Conservation (phyloP, 495 filamentous ascomycete genomes). For the Glarea lozoyensis region DNA sequence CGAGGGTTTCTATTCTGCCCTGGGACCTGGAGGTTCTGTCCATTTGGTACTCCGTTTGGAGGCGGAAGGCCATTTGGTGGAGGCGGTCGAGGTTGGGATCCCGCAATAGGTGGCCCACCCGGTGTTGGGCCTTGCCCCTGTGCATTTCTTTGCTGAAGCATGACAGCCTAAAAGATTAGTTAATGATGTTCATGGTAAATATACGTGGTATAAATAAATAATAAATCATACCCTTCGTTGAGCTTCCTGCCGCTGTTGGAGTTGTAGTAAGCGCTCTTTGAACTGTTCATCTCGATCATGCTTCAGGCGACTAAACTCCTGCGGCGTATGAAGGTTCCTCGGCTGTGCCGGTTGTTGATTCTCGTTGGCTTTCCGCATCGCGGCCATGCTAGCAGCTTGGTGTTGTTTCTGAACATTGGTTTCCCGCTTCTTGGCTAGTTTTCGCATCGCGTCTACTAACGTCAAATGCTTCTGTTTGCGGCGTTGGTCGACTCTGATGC, state of each 20-base stretch:
- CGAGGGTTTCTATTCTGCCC: slow-evolving; percentile 18
- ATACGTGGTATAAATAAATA: too few species aligned
- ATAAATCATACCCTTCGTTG: slow-evolving; percentile 43
- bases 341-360: slow-evolving; percentile 42
- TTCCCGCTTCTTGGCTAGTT: slow-evolving; percentile 89
- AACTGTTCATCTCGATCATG: slow-evolving; percentile 74
- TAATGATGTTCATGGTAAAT: slow-evolving; percentile 5
- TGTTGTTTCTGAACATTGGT: slow-evolving; percentile 76
- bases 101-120: slow-evolving; percentile 20
- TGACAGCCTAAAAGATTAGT: slow-evolving; percentile 19
- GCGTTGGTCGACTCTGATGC: slow-evolving; percentile 73
- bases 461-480: slow-evolving; percentile 77
- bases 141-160: slow-evolving; percentile 30
- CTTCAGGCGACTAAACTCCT: slow-evolving; percentile 82
- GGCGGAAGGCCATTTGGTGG: slow-evolving; percentile 25
- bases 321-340: slow-evolving; percentile 52
- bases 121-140: slow-evolving; percentile 31
- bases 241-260: slow-evolving; percentile 51
- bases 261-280: slow-evolving; percentile 61
- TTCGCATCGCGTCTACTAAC: slow-evolving; percentile 89
- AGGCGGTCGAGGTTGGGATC: slow-evolving; percentile 31
- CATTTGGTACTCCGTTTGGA: slow-evolving; percentile 11
- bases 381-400: slow-evolving; percentile 61
- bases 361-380: slow-evolving; percentile 64
- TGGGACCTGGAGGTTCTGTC: slow-evolving; percentile 22